Base-by-base conservation (phyloP, 345 rosid species). In the Eucalyptus tenuipes region DNA sequence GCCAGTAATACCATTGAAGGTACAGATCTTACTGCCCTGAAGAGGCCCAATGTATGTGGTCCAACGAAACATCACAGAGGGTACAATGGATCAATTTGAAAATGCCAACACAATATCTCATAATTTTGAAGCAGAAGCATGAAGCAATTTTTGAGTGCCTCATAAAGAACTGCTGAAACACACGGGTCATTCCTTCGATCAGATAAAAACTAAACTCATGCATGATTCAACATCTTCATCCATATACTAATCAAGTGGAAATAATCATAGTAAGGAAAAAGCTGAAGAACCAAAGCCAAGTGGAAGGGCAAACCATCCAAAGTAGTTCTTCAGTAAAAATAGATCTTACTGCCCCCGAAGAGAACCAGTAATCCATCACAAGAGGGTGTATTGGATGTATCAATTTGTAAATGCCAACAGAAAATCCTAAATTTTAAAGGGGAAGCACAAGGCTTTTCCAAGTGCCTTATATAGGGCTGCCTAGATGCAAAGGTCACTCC, bases 291-390 rank as follows among this genome's bases (percentile, higher is more conserved):
- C 75, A 75, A 22, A 75, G 14, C 84, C 84, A 40, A 12, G 47
- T 40, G 84, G 47, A 40, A 40, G 47, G 13, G 27, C 47, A 75
- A 75, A 75, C 84, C 47, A 20, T 37, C 84, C 84, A 75, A 75
- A 86, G 47, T 37, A 59, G 29, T 22, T 33, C 48, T 13, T 22
- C 47, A 44, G 47, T 31, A 31, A 86, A 50, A 85, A 44, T 22
- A 87, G 33, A 87, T 16, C 93, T 89, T 97, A 96, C 99, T 95
- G 81, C 92, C 86, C 99, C 99, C 90, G 93, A 91, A 82, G 95
- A 68, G 75, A 95, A 98, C 92, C 99, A 75, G 47, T 40, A 37
- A 75, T 75, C 25, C 45, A 75, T 40, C 47, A 40, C 84, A 75
- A 40, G 84, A 75, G 47, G 29, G 15, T 75, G 84, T 40, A 40